A percentile compares a stretch with the other conserved stretches of the same genome.
Evolutionary conservation across 2,329 filamentous ascomycete species (phyloP).

Genomic region (Aspergillus tamarii): DNA sequence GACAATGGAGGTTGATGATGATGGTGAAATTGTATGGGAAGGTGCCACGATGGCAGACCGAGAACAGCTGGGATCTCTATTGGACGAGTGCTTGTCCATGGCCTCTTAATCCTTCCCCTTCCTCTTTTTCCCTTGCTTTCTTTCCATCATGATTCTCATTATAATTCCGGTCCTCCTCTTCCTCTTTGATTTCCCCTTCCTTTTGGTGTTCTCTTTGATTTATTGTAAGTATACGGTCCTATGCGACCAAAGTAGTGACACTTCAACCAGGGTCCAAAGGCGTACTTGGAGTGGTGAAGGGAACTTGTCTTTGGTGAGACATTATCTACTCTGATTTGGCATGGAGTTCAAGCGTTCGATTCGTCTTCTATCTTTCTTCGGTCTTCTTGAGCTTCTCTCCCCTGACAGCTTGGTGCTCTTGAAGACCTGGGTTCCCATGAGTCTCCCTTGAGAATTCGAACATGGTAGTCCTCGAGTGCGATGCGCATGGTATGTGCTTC

Average conservation of each 20-base stretch:
- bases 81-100: slow-evolving; percentile 48
- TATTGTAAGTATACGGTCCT: slow-evolving; percentile 3
- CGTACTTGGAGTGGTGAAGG: slow-evolving; percentile 33
- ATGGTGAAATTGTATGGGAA: slow-evolving; percentile 44
- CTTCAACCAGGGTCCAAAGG: slow-evolving; percentile 26
- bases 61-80: slow-evolving; percentile 41
- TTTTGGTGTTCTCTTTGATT: not conserved
- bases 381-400: slow-evolving; percentile 14
- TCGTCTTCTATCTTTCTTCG: slow-evolving; percentile 24
- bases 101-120: slow-evolving; percentile 34
- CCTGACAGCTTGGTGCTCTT: slow-evolving; percentile 17
- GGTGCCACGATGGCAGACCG: slow-evolving; percentile 39
- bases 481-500: not conserved
- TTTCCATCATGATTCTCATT: not conserved
- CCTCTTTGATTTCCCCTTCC: not conserved
- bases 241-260: slow-evolving; percentile 13
- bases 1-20: slow-evolving; percentile 48
- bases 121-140: slow-evolving; percentile 11
- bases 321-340: slow-evolving; percentile 32
- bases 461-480: not conserved
- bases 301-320: slow-evolving; percentile 20
- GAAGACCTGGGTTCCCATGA: not conserved
- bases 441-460: not conserved
- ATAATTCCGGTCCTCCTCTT: not conserved
- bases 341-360: slow-evolving; percentile 26